These are phyloP conservation scores for Apiospora koreana DNA, from an alignment of 2,329 filamentous ascomycete genomes.

Conservation along the genomic window DNA sequence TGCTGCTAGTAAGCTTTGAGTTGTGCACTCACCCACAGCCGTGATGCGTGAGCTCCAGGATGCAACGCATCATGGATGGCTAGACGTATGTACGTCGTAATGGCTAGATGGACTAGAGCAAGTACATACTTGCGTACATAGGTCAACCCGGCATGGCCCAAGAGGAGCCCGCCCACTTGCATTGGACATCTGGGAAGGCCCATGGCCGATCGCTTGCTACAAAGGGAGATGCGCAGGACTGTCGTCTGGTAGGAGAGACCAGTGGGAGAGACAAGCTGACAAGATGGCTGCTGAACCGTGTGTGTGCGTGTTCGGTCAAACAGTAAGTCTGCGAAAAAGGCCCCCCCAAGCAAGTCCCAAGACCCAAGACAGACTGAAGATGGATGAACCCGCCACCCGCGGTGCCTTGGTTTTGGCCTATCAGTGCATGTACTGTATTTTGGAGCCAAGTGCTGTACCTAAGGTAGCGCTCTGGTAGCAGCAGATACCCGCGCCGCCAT, in stretches of 20 bases:
- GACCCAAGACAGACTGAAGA: neutral
- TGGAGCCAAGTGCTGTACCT: neutral
- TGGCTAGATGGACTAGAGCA: neutral
- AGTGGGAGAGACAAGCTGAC: neutral
- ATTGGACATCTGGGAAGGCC: neutral
- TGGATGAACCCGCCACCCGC: neutral
- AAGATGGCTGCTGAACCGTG: neutral
- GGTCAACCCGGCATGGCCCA: neutral
- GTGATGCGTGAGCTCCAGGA: neutral
- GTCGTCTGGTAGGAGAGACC: neutral
- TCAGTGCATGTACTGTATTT: too few relatives aligned
- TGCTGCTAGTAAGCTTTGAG: neutral
- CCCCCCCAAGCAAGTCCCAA: neutral
- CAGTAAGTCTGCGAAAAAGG: constrained; percentile 6
- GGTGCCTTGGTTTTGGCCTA: neutral
- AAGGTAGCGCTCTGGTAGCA: neutral
- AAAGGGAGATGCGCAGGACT: constrained; percentile 1
- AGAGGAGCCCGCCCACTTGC: neutral
- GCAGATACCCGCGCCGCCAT: constrained; percentile 4
- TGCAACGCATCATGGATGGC: neutral
- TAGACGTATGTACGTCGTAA: neutral
- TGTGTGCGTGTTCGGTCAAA: neutral
- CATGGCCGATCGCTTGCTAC: constrained; percentile 1
- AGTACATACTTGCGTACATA: neutral
- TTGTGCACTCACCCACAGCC: neutral